Percentiles rank a stretch among this genome's conserved stretches.
Evolutionary conservation across 352 stramenopile genomes (phyloP).

Genomic region (Phytophthora tubulina): DNA sequence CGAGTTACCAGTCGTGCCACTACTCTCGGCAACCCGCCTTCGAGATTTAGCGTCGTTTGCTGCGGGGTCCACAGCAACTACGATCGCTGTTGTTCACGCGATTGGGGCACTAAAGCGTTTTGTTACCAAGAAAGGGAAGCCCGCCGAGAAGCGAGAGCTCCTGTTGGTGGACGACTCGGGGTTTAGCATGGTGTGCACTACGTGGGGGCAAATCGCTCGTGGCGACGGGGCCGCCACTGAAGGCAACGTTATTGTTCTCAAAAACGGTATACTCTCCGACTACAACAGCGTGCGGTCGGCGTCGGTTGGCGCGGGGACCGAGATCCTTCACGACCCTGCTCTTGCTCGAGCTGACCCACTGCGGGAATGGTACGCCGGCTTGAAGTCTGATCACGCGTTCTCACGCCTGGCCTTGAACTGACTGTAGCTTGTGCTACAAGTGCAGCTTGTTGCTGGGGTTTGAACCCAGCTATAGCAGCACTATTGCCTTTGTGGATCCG

Average conservation of each 20-base stretch:
- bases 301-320: not conserved
- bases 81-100: constrained; percentile 2
- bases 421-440: too few relatives aligned
- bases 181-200: not conserved
- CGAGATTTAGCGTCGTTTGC: not conserved
- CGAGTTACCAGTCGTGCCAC: not conserved
- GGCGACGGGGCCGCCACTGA: not conserved
- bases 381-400: not conserved
- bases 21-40: not conserved
- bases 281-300: constrained; percentile 1
- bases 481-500: too few relatives aligned
- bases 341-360: not conserved
- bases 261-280: not conserved
- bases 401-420: not conserved
- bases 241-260: not conserved
- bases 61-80: not conserved
- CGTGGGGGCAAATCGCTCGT: constrained; percentile 1
- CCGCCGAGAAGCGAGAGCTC: not conserved
- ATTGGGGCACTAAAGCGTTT: not conserved
- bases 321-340: not conserved
- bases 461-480: too few relatives aligned
- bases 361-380: not conserved
- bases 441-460: too few relatives aligned
- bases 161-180: constrained; percentile 3
- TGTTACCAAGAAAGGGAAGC: not conserved